Evolutionary conservation across 78 protist species (phyloP).

Genomic region (Speleostelium caveatum): DNA sequence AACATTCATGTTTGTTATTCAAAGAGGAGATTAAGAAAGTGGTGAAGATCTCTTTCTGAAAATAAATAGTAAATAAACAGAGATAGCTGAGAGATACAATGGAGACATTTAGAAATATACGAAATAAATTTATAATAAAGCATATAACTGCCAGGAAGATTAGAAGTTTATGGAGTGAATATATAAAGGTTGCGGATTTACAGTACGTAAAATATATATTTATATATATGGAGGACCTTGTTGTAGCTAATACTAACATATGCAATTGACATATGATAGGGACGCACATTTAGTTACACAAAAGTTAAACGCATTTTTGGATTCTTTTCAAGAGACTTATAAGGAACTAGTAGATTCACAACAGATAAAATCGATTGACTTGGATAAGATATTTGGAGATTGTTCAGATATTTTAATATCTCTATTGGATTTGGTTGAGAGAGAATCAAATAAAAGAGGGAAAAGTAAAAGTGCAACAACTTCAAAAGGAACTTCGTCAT

Average conservation of each 20-base stretch:
- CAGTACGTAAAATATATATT: slow-evolving; percentile 9
- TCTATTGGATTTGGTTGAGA: slow-evolving; percentile 51
- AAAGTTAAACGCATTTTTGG: slow-evolving; percentile 58
- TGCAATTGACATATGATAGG: background rate
- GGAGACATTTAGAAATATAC: slow-evolving; percentile 71
- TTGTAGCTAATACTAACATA: background rate
- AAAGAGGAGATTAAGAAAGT: no score
- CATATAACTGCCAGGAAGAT: slow-evolving; percentile 61
- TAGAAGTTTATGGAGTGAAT: slow-evolving; percentile 50
- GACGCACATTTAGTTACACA: slow-evolving; percentile 34
- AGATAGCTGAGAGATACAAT: no score
- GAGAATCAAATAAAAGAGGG: slow-evolving; percentile 53
- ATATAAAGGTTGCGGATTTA: slow-evolving; percentile 57
- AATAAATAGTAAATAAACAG: no score
- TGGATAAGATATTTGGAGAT: slow-evolving; percentile 70
- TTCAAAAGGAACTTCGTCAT: background rate
- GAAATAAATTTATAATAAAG: slow-evolving; percentile 45
- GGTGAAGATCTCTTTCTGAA: no score
- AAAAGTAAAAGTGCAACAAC: background rate
- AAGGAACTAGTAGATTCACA: slow-evolving; percentile 67
- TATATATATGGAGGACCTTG: background rate
- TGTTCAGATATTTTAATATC: slow-evolving; percentile 75
- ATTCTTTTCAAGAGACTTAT: slow-evolving; percentile 73
- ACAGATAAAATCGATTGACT: slow-evolving; percentile 63
- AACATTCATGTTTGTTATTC: no score